Conservation (phyloP, 192 early-diverging fungal genomes). For the Coemansia sp. region DNA sequence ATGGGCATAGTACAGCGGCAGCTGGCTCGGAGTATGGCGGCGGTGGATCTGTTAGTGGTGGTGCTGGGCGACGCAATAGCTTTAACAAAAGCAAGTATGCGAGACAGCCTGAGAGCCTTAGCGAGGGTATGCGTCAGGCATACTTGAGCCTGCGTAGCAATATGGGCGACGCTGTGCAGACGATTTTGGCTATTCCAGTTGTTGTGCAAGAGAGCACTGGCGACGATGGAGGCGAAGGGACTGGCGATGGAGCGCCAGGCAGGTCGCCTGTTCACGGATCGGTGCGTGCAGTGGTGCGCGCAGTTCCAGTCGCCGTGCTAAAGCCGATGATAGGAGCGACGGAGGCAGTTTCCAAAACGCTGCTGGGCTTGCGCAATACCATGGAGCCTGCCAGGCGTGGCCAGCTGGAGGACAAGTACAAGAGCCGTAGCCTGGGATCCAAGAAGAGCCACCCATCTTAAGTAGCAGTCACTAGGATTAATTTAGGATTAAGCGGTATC, state of each 20-base stretch:
- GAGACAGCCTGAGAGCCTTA: constrained; percentile 80
- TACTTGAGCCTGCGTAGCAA: constrained; percentile 80
- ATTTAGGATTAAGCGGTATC: constrained; percentile 7
- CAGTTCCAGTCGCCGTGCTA: constrained; percentile 86
- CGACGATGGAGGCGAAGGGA: constrained; percentile 31
- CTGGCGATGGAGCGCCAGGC: constrained; percentile 31
- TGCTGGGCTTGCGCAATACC: constrained; percentile 88
- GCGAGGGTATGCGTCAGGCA: constrained; percentile 83
- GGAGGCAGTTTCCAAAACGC: constrained; percentile 88
- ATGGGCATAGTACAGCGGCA: constrained; percentile 28
- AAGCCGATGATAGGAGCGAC: constrained; percentile 96
- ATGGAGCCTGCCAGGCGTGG: constrained; percentile 80
- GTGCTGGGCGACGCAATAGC: constrained; percentile 28
- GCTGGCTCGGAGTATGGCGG: constrained; percentile 8
- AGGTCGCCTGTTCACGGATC: constrained; percentile 60
- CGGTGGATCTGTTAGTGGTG: constrained; percentile 11
- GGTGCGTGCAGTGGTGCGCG: constrained; percentile 55
- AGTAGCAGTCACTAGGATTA: background rate
- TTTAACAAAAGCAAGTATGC: constrained; percentile 76
- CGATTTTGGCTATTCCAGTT: constrained; percentile 87
- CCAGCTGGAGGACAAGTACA: constrained; percentile 78
- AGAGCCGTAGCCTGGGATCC: constrained; percentile 39
- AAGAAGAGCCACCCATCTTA: constrained; percentile 41
- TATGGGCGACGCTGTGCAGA: constrained; percentile 80
- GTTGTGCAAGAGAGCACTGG: constrained; percentile 71